These are phyloP conservation scores for Claviceps maximensis DNA, from an alignment of 2,329 filamentous ascomycete genomes.

Conservation along the genomic window DNA sequence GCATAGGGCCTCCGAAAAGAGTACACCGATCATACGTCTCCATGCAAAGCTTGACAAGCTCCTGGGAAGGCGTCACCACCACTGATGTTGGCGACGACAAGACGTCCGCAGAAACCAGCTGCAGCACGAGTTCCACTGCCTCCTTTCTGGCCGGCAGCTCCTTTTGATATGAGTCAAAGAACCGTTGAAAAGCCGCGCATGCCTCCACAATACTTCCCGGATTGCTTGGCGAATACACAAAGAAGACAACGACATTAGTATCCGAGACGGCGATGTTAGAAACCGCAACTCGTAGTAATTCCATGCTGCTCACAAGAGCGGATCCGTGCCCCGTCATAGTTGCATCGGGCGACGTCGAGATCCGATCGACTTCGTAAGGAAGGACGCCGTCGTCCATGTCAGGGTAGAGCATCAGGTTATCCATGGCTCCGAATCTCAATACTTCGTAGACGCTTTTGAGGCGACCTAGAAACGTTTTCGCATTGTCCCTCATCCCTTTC, in stretches of 20 bases:
- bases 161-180: conserved; percentile 48
- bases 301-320: conserved; percentile 34
- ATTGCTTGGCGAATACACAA: conserved; percentile 55
- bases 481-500: conserved; percentile 47
- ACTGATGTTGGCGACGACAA: conserved; percentile 51
- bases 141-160: conserved; percentile 28
- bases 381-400: conserved; percentile 32
- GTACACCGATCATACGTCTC: conserved; percentile 69
- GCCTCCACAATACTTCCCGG: conserved; percentile 52
- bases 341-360: conserved; percentile 26
- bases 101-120: conserved; percentile 58
- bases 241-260: conserved; percentile 61
- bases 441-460: conserved; percentile 61
- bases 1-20: conserved; percentile 39
- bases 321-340: conserved; percentile 29
- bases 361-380: conserved; percentile 35
- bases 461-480: conserved; percentile 51
- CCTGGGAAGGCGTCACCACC: conserved; percentile 45
- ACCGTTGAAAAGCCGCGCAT: conserved; percentile 59
- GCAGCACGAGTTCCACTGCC: conserved; percentile 54
- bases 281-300: conserved; percentile 33
- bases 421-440: conserved; percentile 57
- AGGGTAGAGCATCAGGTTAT: conserved; percentile 29
- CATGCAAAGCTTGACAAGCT: conserved; percentile 51
- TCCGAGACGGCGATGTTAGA: conserved; percentile 27